Evolutionary conservation across 2,329 filamentous ascomycete genomes (phyloP).

Genomic region (Dissoconium aciculare): DNA sequence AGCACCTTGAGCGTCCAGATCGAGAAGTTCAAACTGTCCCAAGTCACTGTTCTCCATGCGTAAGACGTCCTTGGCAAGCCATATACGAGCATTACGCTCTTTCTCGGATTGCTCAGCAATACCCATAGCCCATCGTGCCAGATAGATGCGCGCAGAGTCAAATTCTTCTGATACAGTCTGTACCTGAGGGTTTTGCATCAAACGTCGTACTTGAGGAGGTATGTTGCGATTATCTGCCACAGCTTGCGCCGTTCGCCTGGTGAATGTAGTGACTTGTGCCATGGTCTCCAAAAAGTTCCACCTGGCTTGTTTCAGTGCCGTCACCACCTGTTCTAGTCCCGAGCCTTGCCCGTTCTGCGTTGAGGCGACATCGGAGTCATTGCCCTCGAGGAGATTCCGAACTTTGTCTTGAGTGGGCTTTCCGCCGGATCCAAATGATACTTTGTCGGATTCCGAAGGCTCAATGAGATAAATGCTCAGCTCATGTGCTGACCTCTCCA

Average conservation of each 20-base stretch:
- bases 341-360: conserved; percentile 38
- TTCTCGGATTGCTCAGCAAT: conserved; percentile 93
- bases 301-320: conserved; percentile 82
- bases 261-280: conserved; percentile 94
- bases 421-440: conserved; percentile 52
- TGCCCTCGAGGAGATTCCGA: conserved; percentile 28
- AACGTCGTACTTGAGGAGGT: conserved; percentile 69
- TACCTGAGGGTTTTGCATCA: conserved; percentile 84
- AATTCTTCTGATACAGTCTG: conserved; percentile 94
- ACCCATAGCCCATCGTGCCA: conserved; percentile 96
- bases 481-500: conserved; percentile 75
- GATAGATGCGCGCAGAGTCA: conserved; percentile 84
- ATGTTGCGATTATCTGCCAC: conserved; percentile 81
- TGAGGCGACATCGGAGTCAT: conserved; percentile 24
- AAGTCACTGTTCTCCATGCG: conserved; percentile 91
- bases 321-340: conserved; percentile 82
- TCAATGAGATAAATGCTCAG: conserved; percentile 85
- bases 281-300: conserved; percentile 97
- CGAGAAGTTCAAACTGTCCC: conserved; percentile 87
- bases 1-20: conserved; percentile 58
- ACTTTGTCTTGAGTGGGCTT: conserved; percentile 39
- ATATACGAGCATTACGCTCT: conserved; percentile 73
- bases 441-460: conserved; percentile 67
- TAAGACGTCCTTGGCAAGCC: conserved; percentile 82
- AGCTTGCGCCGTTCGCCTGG: conserved; percentile 77